Evolutionary conservation across 495 filamentous ascomycete species (phyloP).

Genomic region (Amphirosellinia nigrospora): DNA sequence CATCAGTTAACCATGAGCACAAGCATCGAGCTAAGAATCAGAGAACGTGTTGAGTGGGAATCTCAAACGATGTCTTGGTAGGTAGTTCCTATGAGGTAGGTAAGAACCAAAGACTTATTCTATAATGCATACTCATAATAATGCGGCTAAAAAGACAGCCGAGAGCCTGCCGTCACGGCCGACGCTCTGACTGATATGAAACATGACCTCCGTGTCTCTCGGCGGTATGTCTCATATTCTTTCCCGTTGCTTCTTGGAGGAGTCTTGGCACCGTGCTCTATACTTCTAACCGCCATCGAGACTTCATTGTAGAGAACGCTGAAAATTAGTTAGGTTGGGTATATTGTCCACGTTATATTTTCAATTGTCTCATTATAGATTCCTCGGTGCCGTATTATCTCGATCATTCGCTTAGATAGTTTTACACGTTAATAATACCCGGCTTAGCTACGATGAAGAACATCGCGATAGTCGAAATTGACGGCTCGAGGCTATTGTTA

Average conservation of each 20-base stretch:
- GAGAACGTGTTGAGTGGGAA: neutral
- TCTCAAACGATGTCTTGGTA: neutral
- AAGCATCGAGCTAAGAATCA: slow-evolving; percentile 1
- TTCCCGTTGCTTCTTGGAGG: slow-evolving; percentile 3
- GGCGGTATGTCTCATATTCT: slow-evolving; percentile 14
- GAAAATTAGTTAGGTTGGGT: neutral
- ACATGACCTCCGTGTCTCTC: slow-evolving; percentile 12
- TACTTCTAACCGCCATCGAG: neutral
- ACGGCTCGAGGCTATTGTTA: neutral
- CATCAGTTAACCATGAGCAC: neutral
- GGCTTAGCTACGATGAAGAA: neutral
- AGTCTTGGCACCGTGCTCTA: slow-evolving; percentile 5
- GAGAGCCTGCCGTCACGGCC: neutral
- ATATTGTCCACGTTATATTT: neutral
- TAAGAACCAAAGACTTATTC: neutral
- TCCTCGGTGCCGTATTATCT: neutral
- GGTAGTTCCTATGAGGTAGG: neutral
- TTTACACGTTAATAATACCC: neutral
- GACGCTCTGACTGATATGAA: slow-evolving; percentile 15
- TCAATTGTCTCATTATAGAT: neutral
- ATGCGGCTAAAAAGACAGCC: slow-evolving; percentile 19
- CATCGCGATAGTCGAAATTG: neutral
- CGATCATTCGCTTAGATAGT: neutral
- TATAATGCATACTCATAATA: neutral
- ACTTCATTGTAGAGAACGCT: neutral